Evolutionary conservation across 495 filamentous ascomycete genomes (phyloP), one percentile per base, ranked within the genome.

Genomic region (Ramalina peruviana): DNA sequence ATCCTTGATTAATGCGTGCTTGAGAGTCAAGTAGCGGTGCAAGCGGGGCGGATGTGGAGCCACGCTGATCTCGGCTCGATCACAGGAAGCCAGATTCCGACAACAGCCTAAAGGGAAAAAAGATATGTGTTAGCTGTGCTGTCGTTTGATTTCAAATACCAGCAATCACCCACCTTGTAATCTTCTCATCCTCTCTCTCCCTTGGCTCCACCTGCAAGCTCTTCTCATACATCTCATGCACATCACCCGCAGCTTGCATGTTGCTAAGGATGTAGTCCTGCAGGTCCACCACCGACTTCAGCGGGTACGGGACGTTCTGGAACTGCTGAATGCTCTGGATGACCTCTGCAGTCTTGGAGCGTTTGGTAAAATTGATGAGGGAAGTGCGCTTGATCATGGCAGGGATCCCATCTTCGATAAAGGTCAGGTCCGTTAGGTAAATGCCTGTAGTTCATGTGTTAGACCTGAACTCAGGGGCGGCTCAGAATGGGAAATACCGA

Each of bases 221-320:
- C 69, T 84, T 84, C 61, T 97, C 87, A 67, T 96, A 98, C 93
- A 97, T 96, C 72, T 97, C 88, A 65, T 96, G 88, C 52, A 98
- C 90, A 62, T 97, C 93, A 40, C 85, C 84, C 2, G 92, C 92
- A 10, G 79, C 79, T 68, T 90, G 82, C 79, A 98, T 90, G 64
- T 94, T 95, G 60, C 80, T 85, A 51, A 96, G 72, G 50, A 98
- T 96, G 68, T 96, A 97, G 55, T 97, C 89, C 64, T 97, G 93
- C 56, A 98, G 75, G 63, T 97, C 92, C 15, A 79, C 75, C 9
- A 98, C 88, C 0, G 88, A 75, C 63, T 88, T 82, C 37, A 98
- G 72, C 6, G 86, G 81, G 59, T 98, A 98, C 23, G 88, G 88
- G 16, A 92, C 85, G 57, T 94, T 95, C 63, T 98, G 93, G 61